Evolutionary conservation across 805 yeast species (phyloP), one percentile per base, ranked within the genome.

Genomic region (Suhomyces xylopsoci): DNA sequence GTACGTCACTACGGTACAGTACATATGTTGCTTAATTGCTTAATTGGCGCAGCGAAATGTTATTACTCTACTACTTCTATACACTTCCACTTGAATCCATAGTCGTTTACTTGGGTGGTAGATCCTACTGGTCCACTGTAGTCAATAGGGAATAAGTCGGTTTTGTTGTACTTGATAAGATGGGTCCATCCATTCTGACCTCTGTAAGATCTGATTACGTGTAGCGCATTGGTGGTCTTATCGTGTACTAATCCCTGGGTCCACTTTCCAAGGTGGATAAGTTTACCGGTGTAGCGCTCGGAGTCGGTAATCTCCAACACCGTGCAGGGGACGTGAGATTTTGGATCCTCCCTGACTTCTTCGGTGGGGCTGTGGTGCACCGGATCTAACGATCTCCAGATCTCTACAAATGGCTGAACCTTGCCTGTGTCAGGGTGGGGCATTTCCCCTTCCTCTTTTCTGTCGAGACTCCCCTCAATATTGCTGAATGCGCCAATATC

Each of bases 401-500:
- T 70, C 62, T 83, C 87, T 36, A 78, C 66, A 54, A 81, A 83
- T 9, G 69, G 69, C 51, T 76, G 78, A 3, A 64, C 58, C n/a
- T 59, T 57, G 0, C 78, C 77, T 1, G 81, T 70, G 1, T 55
- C 73, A 1, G 79, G 76, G 56, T 81, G 79, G 2, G 56, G 52
- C 85, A 82, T 81, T 4, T 55, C 56, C 0, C 84, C 84, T 0
- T 75, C 73, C 59, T 83, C 88, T 50, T 70, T 69, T 43, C 84
- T 68, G 48, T 74, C 76, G 9, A 64, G 61, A 7, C 78, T 73
- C 14, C 63, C 67, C 3, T 62, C 70, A 28, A 77, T 57, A 2
- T 65, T 58, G 52, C 71, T 69, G 54, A 81, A 81, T 12, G 69
- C 62, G 0, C 85, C 87, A 7, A 71, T 58, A 56, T 82, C 85